phyloP scores from a whole-genome alignment of 805 yeast genomes.

The Helenozyma rhizophorensis region DNA sequence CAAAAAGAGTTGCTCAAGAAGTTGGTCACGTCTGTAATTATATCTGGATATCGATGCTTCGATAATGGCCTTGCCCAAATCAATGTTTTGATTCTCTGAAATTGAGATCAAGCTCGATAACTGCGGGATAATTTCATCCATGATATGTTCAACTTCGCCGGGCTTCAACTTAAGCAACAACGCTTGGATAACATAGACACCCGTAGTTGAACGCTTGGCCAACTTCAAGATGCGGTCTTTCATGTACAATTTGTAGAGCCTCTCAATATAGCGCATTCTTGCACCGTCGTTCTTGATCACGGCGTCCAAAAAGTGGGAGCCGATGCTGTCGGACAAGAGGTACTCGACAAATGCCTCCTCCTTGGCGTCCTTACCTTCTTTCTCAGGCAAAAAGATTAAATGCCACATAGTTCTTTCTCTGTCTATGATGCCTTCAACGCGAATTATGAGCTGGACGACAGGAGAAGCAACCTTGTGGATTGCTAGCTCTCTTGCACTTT shows the following conservation, averaged over 20 bases:
- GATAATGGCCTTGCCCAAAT: constrained; percentile 61
- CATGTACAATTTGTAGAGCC: constrained; percentile 70
- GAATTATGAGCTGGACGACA: constrained; percentile 71
- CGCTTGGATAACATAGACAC: constrained; percentile 73
- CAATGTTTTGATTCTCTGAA: constrained; percentile 58
- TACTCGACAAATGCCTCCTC: constrained; percentile 83
- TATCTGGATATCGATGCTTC: constrained; percentile 59
- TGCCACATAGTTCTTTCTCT: constrained; percentile 71
- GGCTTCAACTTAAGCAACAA: constrained; percentile 61
- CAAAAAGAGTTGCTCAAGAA: constrained; percentile 43
- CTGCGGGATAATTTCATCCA: constrained; percentile 64
- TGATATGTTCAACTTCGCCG: constrained; percentile 55
- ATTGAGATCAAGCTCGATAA: constrained; percentile 50
- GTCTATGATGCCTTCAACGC: constrained; percentile 76
- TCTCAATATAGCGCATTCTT: constrained; percentile 63
- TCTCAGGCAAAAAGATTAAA: constrained; percentile 49
- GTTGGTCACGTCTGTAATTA: constrained; percentile 56
- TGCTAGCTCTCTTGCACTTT: constrained; percentile 61
- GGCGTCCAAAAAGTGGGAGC: constrained; percentile 84
- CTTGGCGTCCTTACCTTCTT: constrained; percentile 48
- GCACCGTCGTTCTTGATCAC: constrained; percentile 56
- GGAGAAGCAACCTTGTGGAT: constrained; percentile 84
- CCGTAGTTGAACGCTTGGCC: constrained; percentile 79
- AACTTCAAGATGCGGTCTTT: constrained; percentile 67
- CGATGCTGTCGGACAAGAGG: constrained; percentile 81